Evolutionary conservation across 2,329 filamentous ascomycete genomes (phyloP), one percentile per base, ranked within the genome.

Genomic region (Trichoderma asperellum): DNA sequence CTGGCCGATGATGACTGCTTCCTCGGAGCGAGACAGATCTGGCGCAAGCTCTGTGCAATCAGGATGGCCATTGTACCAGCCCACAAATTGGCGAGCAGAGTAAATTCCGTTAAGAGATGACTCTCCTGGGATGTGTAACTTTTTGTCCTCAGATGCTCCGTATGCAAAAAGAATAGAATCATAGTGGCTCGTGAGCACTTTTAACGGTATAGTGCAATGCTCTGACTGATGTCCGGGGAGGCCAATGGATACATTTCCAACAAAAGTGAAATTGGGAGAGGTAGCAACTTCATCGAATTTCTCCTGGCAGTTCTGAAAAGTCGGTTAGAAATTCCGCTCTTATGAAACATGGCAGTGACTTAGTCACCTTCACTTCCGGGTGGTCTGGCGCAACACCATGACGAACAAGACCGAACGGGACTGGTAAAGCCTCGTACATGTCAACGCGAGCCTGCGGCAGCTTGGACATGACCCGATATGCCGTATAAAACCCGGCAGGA

Each of bases 301-400:
- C 16, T 96, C 93, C 83, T 97, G 91, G 78, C 95, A 98, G 77
- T 97, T 98, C 93, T 70, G 21, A 52, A 49, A 10, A 2, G 24
- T 4, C 1, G 12, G 65, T 71, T 60, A 72, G 61, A 11, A 21
- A 18, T 16, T n/a, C 16, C 5, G 49, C 21, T 49, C 29, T n/a
- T n/a, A 18, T 18, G 18, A 56, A 29, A 14, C 34, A 49, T 10
- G 24, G 18, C 18, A 2, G 40, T 3, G 18, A 18, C n/a, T 43
- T 5, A 35, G 27, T 69, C 63, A 96, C 93, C 88, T 99, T 99
- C 73, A 99, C 96, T 82, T 99, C 95, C 0, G 96, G 95, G 81
- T 99, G 96, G 78, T 99, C 96, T 5, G 96, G 96, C n/a, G 96
- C 96, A 70, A 99, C 96, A 10, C 96, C 96, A 77, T 96, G 97